Evolutionary conservation across 805 yeast genomes (phyloP).

Genomic region (Barnettozyma sucrosica): DNA sequence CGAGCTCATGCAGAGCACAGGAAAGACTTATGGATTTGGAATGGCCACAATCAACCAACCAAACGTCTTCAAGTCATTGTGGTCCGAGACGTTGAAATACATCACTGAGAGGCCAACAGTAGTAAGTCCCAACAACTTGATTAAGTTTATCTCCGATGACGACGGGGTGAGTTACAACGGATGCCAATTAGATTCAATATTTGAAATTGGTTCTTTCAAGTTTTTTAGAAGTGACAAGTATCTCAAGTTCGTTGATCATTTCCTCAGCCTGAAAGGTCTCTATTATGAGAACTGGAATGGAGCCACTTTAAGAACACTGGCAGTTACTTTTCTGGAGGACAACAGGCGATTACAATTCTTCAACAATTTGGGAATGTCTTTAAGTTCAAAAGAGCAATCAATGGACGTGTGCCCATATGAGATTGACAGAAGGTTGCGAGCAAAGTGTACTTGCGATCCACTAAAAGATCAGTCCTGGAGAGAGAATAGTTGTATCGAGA

Average conservation of each 20-base stretch:
- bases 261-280: conserved; percentile 73
- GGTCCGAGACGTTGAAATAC: conserved; percentile 68
- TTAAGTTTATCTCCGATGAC: conserved; percentile 70
- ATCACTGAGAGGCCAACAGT: conserved; percentile 52
- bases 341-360: conserved; percentile 65
- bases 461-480: conserved; percentile 67
- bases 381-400: conserved; percentile 22
- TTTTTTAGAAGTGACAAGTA: conserved; percentile 73
- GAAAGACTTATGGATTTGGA: conserved; percentile 60
- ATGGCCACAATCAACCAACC: conserved; percentile 57
- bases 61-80: conserved; percentile 69
- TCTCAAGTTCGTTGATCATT: conserved; percentile 54
- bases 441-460: conserved; percentile 72
- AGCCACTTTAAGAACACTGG: conserved; percentile 82
- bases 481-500: conserved; percentile 51
- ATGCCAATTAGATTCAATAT: conserved; percentile 87
- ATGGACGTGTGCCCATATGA: conserved; percentile 57
- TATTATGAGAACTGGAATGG: conserved; percentile 93
- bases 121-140: conserved; percentile 53
- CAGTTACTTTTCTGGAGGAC: conserved; percentile 66
- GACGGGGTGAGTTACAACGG: conserved; percentile 66
- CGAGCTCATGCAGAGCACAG: conserved; percentile 43
- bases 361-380: conserved; percentile 74
- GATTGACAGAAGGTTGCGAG: conserved; percentile 44
- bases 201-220: conserved; percentile 71